Evolutionary conservation across 2,329 filamentous ascomycete genomes (phyloP).

Genomic region (Fusarium brachygibbosum): DNA sequence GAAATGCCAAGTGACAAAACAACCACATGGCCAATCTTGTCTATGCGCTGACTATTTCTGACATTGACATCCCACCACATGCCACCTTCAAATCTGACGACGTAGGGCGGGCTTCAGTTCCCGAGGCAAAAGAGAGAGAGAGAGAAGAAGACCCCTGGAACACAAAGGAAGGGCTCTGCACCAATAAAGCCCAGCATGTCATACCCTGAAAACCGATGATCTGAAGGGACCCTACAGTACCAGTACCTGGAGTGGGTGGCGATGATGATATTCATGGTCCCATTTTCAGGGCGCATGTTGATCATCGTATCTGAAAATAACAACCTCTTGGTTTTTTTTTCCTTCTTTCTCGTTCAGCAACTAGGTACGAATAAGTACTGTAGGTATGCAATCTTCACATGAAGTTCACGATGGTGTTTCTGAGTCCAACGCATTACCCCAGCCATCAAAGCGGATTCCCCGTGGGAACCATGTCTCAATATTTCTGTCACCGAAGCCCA

Average conservation of each 20-base stretch:
- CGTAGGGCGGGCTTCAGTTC: slow-evolving; percentile 27
- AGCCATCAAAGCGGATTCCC: slow-evolving; percentile 29
- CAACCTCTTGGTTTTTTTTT: neutral
- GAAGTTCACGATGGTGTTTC: slow-evolving; percentile 32
- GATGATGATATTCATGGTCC: slow-evolving; percentile 32
- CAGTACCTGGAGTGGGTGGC: slow-evolving; percentile 25
- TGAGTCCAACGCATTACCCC: slow-evolving; percentile 6
- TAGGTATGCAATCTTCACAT: neutral
- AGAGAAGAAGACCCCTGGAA: slow-evolving; percentile 38
- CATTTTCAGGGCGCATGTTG: slow-evolving; percentile 26
- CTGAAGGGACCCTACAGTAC: slow-evolving; percentile 19
- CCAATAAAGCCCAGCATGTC: slow-evolving; percentile 11
- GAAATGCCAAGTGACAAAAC: slow-evolving; percentile 8
- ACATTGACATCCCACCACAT: slow-evolving; percentile 35
- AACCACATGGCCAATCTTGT: slow-evolving; percentile 3
- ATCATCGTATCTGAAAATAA: slow-evolving; percentile 15
- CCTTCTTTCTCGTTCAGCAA: neutral
- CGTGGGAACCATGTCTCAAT: slow-evolving; percentile 32
- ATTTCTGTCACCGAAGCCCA: slow-evolving; percentile 33
- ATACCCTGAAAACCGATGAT: slow-evolving; percentile 36
- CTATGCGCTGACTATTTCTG: neutral
- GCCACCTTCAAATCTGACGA: slow-evolving; percentile 21
- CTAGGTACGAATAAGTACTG: neutral
- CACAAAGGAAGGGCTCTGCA: slow-evolving; percentile 33
- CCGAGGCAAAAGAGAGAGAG: slow-evolving; percentile 27